These are phyloP conservation scores for Oxytropis ochrocephala DNA, from an alignment of 306 rosid species.

Conservation along the genomic window DNA sequence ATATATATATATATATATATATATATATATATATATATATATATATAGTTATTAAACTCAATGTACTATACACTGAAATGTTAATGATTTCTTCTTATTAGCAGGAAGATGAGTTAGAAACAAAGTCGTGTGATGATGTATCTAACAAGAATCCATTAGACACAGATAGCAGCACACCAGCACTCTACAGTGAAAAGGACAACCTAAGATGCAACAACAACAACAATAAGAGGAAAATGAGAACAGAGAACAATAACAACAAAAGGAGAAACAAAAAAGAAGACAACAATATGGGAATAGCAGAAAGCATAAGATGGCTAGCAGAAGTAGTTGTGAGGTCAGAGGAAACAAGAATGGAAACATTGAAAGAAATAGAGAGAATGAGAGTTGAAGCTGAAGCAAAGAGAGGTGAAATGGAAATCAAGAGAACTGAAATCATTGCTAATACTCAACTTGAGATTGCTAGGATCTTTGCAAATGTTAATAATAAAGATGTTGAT, in stretches of 20 bases:
- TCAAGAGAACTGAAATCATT: slow-evolving; percentile 79
- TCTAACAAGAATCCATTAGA: slow-evolving; percentile 63
- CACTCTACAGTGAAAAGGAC: slow-evolving; percentile 65
- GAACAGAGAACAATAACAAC: slow-evolving; percentile 28
- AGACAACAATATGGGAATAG: slow-evolving; percentile 47
- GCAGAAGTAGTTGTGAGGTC: slow-evolving; percentile 86
- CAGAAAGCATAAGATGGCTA: slow-evolving; percentile 87
- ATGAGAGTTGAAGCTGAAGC: slow-evolving; percentile 96
- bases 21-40: too few relatives aligned
- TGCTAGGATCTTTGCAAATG: slow-evolving; percentile 80
- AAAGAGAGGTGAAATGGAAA: slow-evolving; percentile 87
- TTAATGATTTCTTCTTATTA: not conserved
- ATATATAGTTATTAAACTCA: not conserved
- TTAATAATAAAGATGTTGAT: slow-evolving; percentile 68
- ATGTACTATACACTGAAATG: not conserved
- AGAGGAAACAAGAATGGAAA: slow-evolving; percentile 82
- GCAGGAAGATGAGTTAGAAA: slow-evolving; percentile 60
- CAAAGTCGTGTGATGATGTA: slow-evolving; percentile 53
- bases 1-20: too few relatives aligned
- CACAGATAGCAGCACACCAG: slow-evolving; percentile 88
- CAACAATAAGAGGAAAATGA: slow-evolving; percentile 38
- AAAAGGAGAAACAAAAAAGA: slow-evolving; percentile 15
- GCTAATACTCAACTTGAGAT: slow-evolving; percentile 94
- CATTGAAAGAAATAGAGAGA: slow-evolving; percentile 80
- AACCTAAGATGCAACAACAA: slow-evolving; percentile 42